Conservation (phyloP, 306 rosid species). For the Rosa rugosa region DNA sequence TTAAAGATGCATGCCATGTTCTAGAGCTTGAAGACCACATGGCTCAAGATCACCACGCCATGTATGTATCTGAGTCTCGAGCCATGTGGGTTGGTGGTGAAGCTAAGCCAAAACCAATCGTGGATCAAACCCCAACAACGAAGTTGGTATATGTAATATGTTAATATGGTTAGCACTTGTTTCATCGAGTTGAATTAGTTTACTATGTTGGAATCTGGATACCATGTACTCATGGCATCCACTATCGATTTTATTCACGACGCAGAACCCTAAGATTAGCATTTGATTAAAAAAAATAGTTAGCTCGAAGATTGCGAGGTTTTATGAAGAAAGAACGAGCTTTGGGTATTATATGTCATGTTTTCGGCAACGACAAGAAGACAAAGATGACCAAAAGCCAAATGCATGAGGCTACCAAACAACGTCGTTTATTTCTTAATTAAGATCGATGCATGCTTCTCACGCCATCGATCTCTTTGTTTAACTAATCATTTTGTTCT, state of each 20-base stretch:
- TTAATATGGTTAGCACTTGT: neutral
- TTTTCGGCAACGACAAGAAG: slow-evolving; percentile 39
- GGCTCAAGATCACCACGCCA: slow-evolving; percentile 2
- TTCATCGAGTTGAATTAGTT: neutral
- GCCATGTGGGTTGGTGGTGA: slow-evolving; percentile 11
- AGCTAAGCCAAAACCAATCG: neutral
- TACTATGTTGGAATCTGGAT: slow-evolving; percentile 34
- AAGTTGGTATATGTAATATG: neutral
- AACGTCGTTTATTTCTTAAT: neutral
- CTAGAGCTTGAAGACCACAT: neutral
- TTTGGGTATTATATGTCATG: slow-evolving; percentile 47
- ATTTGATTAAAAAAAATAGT: neutral
- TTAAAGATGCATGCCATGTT: neutral
- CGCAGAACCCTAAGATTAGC: slow-evolving; percentile 35
- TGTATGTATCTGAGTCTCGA: neutral
- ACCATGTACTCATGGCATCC: slow-evolving; percentile 47
- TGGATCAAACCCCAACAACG: slow-evolving; percentile 30
- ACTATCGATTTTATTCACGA: slow-evolving; percentile 28
- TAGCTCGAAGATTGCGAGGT: slow-evolving; percentile 14
- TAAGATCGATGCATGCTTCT: slow-evolving; percentile 2
- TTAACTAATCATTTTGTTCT: neutral
- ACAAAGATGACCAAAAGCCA: slow-evolving; percentile 19
- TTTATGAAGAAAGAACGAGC: slow-evolving; percentile 25
- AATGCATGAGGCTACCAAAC: slow-evolving; percentile 12
- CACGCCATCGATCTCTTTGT: neutral